Percentiles rank a stretch among this genome's conserved stretches.
These are phyloP conservation scores for Epicoccum sorghinum DNA, from an alignment of 2,329 filamentous ascomycete genomes.

Conservation along the genomic window DNA sequence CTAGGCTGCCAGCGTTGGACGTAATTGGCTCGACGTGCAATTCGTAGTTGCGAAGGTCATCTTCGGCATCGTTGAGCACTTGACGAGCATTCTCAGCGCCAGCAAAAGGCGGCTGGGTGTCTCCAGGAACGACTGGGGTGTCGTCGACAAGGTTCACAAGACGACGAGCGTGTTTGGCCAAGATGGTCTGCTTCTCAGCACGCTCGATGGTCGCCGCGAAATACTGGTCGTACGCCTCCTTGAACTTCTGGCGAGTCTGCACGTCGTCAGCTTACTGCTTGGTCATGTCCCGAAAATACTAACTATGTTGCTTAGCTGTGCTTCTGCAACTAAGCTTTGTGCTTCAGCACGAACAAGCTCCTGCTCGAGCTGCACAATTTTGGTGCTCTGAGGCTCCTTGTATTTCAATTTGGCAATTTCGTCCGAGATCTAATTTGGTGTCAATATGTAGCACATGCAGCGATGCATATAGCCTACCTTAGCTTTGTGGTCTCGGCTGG, in stretches of 20 bases:
- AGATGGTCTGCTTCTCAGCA: constrained; percentile 93
- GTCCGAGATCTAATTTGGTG: constrained; percentile 68
- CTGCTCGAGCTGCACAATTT: constrained; percentile 86
- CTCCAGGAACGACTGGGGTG: constrained; percentile 85
- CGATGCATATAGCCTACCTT: constrained; percentile 57
- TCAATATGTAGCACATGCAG: constrained; percentile 11
- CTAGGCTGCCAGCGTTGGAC: constrained; percentile 56
- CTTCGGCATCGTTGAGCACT: constrained; percentile 90
- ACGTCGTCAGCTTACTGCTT: constrained; percentile 22
- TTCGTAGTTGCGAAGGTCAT: constrained; percentile 80
- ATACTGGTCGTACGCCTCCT: constrained; percentile 89
- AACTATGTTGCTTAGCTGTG: constrained; percentile 96
- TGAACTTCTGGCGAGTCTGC: constrained; percentile 94
- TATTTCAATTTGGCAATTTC: constrained; percentile 91
- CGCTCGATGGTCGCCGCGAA: constrained; percentile 92
- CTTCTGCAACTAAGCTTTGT: constrained; percentile 93
- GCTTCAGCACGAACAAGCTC: constrained; percentile 96
- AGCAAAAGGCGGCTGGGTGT: constrained; percentile 72
- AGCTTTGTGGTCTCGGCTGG: constrained; percentile 81
- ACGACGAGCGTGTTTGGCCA: constrained; percentile 87
- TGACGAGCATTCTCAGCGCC: constrained; percentile 73
- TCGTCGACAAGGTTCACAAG: constrained; percentile 88
- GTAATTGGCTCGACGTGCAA: constrained; percentile 61
- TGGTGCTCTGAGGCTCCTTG: constrained; percentile 86
- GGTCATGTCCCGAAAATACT: constrained; percentile 51